Evolutionary conservation across 495 filamentous ascomycete species (phyloP), one percentile per base, ranked within the genome.

Genomic region (Penicillium cataractarum): DNA sequence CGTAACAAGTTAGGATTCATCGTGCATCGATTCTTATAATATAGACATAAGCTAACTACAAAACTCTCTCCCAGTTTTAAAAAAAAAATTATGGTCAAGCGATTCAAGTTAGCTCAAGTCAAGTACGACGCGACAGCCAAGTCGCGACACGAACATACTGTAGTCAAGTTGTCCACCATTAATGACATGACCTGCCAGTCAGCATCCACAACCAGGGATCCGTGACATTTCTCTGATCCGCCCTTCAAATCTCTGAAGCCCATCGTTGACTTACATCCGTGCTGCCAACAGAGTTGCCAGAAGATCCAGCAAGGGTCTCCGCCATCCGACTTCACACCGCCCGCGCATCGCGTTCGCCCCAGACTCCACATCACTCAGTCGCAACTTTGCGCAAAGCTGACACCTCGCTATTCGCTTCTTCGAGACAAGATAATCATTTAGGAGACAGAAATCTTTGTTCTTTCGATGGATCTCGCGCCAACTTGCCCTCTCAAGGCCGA

Each of bases 381-480:
- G 7, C 26, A 21, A 54, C 31, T 21, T n/a, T 12, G 27, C 51
- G 21, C 35, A 58, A 24, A 37, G 17, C 24, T 48, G 37, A 44
- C 37, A n/a, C 27, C n/a, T 54, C n/a, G 4, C 26, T 48, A 2
- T 32, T 29, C 31, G n/a, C n/a, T 46, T 3, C 42, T 46, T 33
- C 12, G 40, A 31, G n/a, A 31, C 15, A 10, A 12, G 6, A 15
- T 19, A 0, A 32, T 4, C 24, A 9, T 48, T 46, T 6, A 19
- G 35, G 13, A 9, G 0, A 12, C 31, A 35, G 26, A 13, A 10
- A n/a, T 3, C 19, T 39, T 37, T 7, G 5, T 6, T 37, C 3
- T n/a, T 37, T 24, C 19, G 29, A 69, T 71, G 67, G 70, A 74
- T 21, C 15, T 51, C 17, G 12, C 58, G 17, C 22, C 21, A 2